These are phyloP conservation scores for Coniferiporia weirii DNA, from an alignment of 1,284 basidiomycete species.

Conservation along the genomic window DNA sequence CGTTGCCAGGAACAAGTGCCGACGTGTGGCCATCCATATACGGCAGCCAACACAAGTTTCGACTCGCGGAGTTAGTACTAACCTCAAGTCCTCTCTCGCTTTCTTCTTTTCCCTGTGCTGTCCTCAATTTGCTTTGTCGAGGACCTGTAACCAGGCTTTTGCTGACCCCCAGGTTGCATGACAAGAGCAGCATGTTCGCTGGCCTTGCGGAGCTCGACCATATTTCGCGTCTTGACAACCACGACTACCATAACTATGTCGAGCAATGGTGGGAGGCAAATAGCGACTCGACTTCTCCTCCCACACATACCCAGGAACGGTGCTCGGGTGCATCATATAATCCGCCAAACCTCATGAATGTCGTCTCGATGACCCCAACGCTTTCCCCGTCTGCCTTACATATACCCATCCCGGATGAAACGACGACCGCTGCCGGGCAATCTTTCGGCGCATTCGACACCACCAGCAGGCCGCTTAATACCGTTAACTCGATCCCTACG, in stretches of 20 bases:
- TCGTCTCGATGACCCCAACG: not conserved
- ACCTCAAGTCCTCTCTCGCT: too few relatives aligned
- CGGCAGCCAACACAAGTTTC: too few relatives aligned
- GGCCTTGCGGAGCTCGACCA: conserved; percentile 5
- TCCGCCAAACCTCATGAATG: not conserved
- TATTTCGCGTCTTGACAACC: not conserved
- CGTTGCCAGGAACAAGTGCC: too few relatives aligned
- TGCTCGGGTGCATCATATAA: not conserved
- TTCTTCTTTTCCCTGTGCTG: not conserved
- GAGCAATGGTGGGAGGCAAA: conserved; percentile 8
- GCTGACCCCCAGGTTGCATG: not conserved
- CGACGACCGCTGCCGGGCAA: not conserved
- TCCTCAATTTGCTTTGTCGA: not conserved
- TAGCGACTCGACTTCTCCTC: conserved; percentile 7
- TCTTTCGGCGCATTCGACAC: not conserved
- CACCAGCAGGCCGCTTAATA: not conserved
- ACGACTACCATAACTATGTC: not conserved
- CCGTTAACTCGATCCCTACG: not conserved
- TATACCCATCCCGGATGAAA: not conserved
- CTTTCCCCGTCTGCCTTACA: not conserved
- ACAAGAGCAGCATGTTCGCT: not conserved
- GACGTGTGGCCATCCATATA: too few relatives aligned
- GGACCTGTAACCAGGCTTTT: not conserved
- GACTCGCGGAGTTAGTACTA: too few relatives aligned
- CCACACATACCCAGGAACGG: not conserved